These are phyloP conservation scores for Cajanus cajan DNA, from an alignment of 306 rosid species.

Conservation along the genomic window DNA sequence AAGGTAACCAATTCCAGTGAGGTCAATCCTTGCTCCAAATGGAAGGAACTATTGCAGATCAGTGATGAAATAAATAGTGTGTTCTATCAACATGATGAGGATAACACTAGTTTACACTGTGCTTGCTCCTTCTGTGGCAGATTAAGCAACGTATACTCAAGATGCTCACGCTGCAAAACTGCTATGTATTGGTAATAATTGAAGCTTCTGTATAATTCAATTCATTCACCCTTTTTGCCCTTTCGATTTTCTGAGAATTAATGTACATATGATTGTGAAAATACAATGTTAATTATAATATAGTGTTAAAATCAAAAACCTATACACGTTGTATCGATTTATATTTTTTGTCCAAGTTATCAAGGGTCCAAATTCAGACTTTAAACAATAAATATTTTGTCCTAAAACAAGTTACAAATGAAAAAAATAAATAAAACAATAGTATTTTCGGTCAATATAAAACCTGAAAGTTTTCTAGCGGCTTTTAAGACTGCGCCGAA, in stretches of 20 bases:
- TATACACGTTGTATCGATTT: too few relatives aligned
- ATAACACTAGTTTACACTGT: background rate
- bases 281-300: too few relatives aligned
- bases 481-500: too few relatives aligned
- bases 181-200: slow-evolving; percentile 35
- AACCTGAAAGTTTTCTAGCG: background rate
- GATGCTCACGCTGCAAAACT: slow-evolving; percentile 35
- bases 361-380: too few relatives aligned
- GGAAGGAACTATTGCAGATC: background rate
- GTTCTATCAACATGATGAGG: slow-evolving; percentile 1
- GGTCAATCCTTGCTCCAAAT: background rate
- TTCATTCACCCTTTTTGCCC: background rate
- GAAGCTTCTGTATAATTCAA: background rate
- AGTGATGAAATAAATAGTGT: background rate
- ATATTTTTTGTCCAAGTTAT: too few relatives aligned
- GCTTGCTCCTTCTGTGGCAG: slow-evolving; percentile 40
- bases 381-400: too few relatives aligned
- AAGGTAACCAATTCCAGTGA: slow-evolving; percentile 16
- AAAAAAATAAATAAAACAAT: too few relatives aligned
- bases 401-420: too few relatives aligned
- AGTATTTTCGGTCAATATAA: too few relatives aligned
- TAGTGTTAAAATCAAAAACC: too few relatives aligned
- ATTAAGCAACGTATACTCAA: slow-evolving; percentile 7
- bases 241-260: background rate
- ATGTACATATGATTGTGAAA: background rate